These are phyloP conservation scores for Chlorociboria aeruginascens DNA, from an alignment of 495 filamentous ascomycete species.

Conservation along the genomic window DNA sequence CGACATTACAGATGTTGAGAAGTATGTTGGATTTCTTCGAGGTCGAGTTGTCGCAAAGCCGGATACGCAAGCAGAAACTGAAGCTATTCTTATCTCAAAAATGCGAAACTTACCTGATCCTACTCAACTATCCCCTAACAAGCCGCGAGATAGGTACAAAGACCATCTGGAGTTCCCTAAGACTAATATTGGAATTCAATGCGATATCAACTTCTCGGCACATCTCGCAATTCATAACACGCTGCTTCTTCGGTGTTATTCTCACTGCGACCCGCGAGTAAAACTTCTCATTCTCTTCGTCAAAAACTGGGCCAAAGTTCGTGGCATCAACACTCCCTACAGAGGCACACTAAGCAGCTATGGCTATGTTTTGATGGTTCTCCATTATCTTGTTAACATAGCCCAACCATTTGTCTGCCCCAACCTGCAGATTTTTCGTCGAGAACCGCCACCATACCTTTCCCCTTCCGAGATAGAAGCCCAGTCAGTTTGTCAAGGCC, in stretches of 20 bases:
- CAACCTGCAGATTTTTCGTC: conserved; percentile 54
- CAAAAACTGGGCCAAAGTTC: conserved; percentile 72
- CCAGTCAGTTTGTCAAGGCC: conserved; percentile 36
- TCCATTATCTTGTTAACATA: conserved; percentile 79
- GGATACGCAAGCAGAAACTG: neutral
- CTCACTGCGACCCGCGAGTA: conserved; percentile 58
- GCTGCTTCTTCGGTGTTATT: conserved; percentile 63
- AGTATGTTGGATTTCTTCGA: conserved; percentile 31
- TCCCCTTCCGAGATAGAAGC: conserved; percentile 25
- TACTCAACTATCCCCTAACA: conserved; percentile 10
- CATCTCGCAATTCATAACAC: conserved; percentile 71
- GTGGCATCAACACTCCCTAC: conserved; percentile 73
- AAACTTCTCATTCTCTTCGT: conserved; percentile 66
- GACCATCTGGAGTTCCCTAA: conserved; percentile 62
- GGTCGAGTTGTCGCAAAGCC: neutral
- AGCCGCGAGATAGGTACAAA: conserved; percentile 29
- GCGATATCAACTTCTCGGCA: conserved; percentile 79
- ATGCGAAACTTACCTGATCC: conserved; percentile 21
- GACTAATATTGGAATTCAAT: conserved; percentile 56
- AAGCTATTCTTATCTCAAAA: conserved; percentile 4
- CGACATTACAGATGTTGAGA: conserved; percentile 20
- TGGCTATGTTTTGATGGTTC: conserved; percentile 83
- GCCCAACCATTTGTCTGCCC: conserved; percentile 65
- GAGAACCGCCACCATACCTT: conserved; percentile 26
- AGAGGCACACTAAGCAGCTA: conserved; percentile 73